These are phyloP conservation scores for Boletus subcaerulescens DNA, from an alignment of 768 basidiomycete species.

Conservation along the genomic window DNA sequence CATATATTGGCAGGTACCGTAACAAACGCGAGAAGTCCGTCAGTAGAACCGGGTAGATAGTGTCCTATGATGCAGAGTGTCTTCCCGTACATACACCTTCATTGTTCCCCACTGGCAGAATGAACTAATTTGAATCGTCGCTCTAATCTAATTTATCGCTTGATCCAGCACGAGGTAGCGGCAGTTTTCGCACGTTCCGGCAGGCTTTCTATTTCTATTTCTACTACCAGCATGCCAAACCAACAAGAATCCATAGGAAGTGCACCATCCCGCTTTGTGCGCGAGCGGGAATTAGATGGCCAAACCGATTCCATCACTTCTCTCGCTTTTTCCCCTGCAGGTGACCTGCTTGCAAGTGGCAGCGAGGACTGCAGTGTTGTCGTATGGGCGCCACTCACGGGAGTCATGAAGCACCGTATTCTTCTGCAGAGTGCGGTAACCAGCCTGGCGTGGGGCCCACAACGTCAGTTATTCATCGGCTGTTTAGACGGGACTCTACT, in stretches of 20 bases:
- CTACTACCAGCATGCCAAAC: too few species aligned
- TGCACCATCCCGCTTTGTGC: background rate
- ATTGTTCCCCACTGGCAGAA: too few species aligned
- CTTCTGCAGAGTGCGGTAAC: background rate
- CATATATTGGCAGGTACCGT: background rate
- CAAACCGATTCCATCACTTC: background rate
- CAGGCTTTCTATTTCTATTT: background rate
- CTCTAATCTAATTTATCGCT: too few species aligned
- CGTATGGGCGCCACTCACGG: background rate
- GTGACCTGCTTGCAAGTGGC: background rate
- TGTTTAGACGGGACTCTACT: background rate
- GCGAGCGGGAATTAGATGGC: background rate
- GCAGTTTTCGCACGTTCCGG: too few species aligned
- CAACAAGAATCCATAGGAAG: background rate
- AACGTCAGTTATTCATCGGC: background rate
- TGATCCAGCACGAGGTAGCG: too few species aligned
- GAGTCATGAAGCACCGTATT: background rate
- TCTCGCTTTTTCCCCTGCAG: background rate
- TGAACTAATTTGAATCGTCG: too few species aligned
- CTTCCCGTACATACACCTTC: too few species aligned
- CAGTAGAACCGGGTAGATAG: too few species aligned
- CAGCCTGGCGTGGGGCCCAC: background rate
- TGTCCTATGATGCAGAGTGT: too few species aligned
- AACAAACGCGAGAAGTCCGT: background rate
- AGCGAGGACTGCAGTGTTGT: background rate